Percentiles rank a stretch among this genome's conserved stretches.
phyloP scores from a whole-genome alignment of 2,329 filamentous ascomycete species.

The Aulographum hederae region DNA sequence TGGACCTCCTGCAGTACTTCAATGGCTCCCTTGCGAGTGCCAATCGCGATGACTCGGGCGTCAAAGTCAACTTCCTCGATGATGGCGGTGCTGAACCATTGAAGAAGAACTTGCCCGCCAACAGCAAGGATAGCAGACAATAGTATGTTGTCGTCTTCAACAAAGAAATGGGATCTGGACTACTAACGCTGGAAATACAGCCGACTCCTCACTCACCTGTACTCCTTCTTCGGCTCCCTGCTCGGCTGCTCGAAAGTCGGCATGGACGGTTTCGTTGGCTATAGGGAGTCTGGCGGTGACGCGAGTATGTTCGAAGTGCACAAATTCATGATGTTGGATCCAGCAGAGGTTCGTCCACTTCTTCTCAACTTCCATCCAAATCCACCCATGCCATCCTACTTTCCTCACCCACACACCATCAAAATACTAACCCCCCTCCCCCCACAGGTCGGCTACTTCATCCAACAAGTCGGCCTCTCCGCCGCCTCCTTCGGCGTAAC shows the following conservation, averaged over 20 bases:
- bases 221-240: slow-evolving; percentile 41
- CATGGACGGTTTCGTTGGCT: slow-evolving; percentile 30
- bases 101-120: slow-evolving; percentile 35
- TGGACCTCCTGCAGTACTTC: slow-evolving; percentile 44
- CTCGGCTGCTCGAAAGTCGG: slow-evolving; percentile 36
- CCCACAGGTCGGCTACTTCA: slow-evolving; percentile 38
- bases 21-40: slow-evolving; percentile 33
- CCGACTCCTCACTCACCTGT: slow-evolving; percentile 41
- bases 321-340: slow-evolving; percentile 15
- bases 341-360: not conserved
- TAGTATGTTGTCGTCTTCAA: slow-evolving; percentile 24
- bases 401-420: not conserved
- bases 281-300: slow-evolving; percentile 26
- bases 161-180: not conserved
- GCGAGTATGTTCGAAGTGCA: slow-evolving; percentile 34
- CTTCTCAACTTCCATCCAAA: too few relatives aligned
- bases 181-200: too few relatives aligned
- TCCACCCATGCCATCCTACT: too few relatives aligned
- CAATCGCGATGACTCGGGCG: slow-evolving; percentile 30
- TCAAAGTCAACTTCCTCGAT: slow-evolving; percentile 41
- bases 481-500: slow-evolving; percentile 40
- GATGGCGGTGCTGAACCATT: slow-evolving; percentile 37
- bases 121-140: slow-evolving; percentile 32
- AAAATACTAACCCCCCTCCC: slow-evolving; percentile 16
- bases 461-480: slow-evolving; percentile 37